Conservation (phyloP, 805 yeast species). For the Wickerhamia fluorescens region DNA sequence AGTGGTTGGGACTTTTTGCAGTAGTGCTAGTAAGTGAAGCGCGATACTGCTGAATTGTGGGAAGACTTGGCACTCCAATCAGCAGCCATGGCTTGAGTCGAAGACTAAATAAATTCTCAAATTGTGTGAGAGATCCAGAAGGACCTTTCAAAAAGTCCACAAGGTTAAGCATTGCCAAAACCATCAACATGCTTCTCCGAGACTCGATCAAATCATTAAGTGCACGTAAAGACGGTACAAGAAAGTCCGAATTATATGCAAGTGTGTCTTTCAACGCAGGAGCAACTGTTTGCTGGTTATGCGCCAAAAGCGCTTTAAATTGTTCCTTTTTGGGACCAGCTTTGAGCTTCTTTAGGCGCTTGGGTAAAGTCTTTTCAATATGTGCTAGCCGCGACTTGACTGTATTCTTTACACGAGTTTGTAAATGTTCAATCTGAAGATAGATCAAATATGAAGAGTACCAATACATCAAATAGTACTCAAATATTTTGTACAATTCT, state of each 20-base stretch:
- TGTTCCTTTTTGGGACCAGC: slow-evolving; percentile 44
- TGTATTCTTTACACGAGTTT: slow-evolving; percentile 24
- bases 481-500: slow-evolving; percentile 67
- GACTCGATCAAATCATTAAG: slow-evolving; percentile 15
- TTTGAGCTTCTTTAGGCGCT: slow-evolving; percentile 40
- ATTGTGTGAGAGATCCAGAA: slow-evolving; percentile 12
- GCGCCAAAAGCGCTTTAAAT: slow-evolving; percentile 19
- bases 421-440: slow-evolving; percentile 35
- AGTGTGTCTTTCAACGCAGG: slow-evolving; percentile 26
- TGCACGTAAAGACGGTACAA: slow-evolving; percentile 13
- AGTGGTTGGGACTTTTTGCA: no score
- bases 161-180: slow-evolving; percentile 13
- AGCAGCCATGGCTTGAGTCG: slow-evolving; percentile 76
- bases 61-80: slow-evolving; percentile 69
- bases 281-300: slow-evolving; percentile 22
- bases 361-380: slow-evolving; percentile 27
- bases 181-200: slow-evolving; percentile 10
- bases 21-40: no score
- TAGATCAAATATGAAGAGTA: slow-evolving; percentile 46
- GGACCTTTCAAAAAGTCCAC: slow-evolving; percentile 20
- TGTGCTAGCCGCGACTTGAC: slow-evolving; percentile 29
- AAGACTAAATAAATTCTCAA: slow-evolving; percentile 28
- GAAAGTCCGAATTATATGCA: slow-evolving; percentile 15
- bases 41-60: slow-evolving; percentile 40
- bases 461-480: slow-evolving; percentile 63